Percentiles rank a stretch among this genome's conserved stretches.
Evolutionary conservation across 1,139 yeast genomes (phyloP).

Genomic region (Pichia sp.): DNA sequence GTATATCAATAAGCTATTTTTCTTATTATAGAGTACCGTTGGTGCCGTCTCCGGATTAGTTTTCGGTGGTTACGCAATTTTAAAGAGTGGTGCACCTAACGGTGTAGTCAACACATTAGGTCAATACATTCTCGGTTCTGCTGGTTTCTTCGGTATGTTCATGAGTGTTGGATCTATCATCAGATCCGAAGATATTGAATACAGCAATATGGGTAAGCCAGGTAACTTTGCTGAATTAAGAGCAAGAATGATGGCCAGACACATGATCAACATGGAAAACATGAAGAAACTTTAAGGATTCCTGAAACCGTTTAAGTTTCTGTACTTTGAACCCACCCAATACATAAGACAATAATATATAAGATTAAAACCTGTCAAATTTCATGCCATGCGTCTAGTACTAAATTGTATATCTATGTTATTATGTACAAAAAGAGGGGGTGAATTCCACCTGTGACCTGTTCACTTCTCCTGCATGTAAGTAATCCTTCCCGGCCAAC

Average conservation of each 20-base stretch:
- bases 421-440: background rate
- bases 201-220: slow-evolving; percentile 18
- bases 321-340: no score
- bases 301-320: no score
- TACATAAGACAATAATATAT: no score
- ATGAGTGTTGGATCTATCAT: slow-evolving; percentile 95
- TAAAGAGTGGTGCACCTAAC: slow-evolving; percentile 96
- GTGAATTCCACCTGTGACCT: background rate
- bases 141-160: slow-evolving; percentile 91
- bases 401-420: background rate
- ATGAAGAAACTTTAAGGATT: slow-evolving; percentile 20
- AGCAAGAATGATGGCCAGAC: slow-evolving; percentile 32
- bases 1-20: background rate
- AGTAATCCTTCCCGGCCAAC: background rate
- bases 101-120: slow-evolving; percentile 96
- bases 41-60: slow-evolving; percentile 95
- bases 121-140: slow-evolving; percentile 93
- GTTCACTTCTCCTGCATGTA: background rate
- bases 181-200: slow-evolving; percentile 54
- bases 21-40: slow-evolving; percentile 51
- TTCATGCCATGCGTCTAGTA: no score
- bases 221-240: slow-evolving; percentile 27
- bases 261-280: slow-evolving; percentile 27
- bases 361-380: no score
- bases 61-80: slow-evolving; percentile 87